Evolutionary conservation across 371 early-diverging fungal species (phyloP).

Genomic region (Mortierella sp.): DNA sequence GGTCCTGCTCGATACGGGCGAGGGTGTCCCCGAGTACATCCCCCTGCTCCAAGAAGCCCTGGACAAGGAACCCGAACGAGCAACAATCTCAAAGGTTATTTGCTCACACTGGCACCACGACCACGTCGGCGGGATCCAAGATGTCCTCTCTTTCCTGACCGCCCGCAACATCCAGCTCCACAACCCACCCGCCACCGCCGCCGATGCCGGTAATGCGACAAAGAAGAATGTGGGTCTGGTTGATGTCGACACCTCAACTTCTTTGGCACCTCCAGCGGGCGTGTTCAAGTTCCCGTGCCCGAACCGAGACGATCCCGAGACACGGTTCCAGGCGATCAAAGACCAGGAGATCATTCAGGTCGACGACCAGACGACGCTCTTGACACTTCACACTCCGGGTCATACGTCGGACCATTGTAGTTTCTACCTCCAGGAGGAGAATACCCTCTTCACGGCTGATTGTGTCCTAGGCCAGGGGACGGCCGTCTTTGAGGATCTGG

Average conservation of each 20-base stretch:
- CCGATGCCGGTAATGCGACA: constrained; percentile 53
- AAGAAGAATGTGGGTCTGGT: constrained; percentile 22
- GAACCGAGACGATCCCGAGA: constrained; percentile 45
- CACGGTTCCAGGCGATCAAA: constrained; percentile 44
- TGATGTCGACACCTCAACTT: constrained; percentile 13
- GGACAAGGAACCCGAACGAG: constrained; percentile 57
- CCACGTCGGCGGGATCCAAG: constrained; percentile 80
- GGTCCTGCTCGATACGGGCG: constrained; percentile 86
- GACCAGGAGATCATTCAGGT: constrained; percentile 65
- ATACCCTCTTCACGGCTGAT: constrained; percentile 85
- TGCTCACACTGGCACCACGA: constrained; percentile 89
- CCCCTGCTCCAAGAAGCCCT: constrained; percentile 66
- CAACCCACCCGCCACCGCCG: constrained; percentile 21
- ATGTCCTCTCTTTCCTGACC: constrained; percentile 61
- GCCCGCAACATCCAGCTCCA: constrained; percentile 42
- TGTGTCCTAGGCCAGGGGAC: constrained; percentile 89
- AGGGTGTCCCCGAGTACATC: constrained; percentile 80
- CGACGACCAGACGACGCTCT: constrained; percentile 72
- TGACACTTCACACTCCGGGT: constrained; percentile 84
- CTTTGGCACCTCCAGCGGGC: constrained; percentile 1
- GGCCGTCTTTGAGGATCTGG: constrained; percentile 83
- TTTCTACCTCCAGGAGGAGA: constrained; percentile 80
- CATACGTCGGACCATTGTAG: constrained; percentile 87
- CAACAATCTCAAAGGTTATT: constrained; percentile 80
- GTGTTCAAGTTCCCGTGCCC: constrained; percentile 54